Percentiles rank a stretch among this genome's conserved stretches.
Conservation (phyloP, 2,329 filamentous ascomycete genomes). For the Aspergillus arachidicola region DNA sequence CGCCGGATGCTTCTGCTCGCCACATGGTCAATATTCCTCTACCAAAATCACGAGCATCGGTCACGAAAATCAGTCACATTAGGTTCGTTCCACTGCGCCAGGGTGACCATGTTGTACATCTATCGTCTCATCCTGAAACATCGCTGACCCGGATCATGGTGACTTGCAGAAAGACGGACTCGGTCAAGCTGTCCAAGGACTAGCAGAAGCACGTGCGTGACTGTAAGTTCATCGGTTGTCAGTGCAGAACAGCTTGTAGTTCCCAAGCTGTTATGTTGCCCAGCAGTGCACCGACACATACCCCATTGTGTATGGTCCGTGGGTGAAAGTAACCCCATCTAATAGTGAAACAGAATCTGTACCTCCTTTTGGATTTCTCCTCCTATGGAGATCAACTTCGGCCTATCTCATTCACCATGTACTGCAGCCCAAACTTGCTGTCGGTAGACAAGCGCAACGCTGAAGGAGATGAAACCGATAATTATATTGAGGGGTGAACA, state of each 20-base stretch:
- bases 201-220: neutral
- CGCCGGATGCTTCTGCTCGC: neutral
- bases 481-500: neutral
- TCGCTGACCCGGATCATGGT: neutral
- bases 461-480: neutral
- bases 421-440: too few relatives aligned
- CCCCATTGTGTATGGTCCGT: neutral
- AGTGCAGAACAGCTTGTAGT: neutral
- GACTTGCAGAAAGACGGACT: neutral
- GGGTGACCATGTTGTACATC: neutral
- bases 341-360: neutral
- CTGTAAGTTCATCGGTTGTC: neutral
- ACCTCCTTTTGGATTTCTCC: neutral
- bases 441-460: neutral
- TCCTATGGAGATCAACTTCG: neutral
- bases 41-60: too few relatives aligned
- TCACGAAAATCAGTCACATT: neutral
- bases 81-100: neutral
- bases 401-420: neutral
- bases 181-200: neutral
- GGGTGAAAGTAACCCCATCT: neutral
- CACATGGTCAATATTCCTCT: neutral
- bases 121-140: neutral
- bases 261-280: too few relatives aligned
- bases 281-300: neutral